A percentile compares a stretch with the other conserved stretches of the same genome.
Conservation (phyloP, 345 rosid genomes). For the Gossypium raimondii region DNA sequence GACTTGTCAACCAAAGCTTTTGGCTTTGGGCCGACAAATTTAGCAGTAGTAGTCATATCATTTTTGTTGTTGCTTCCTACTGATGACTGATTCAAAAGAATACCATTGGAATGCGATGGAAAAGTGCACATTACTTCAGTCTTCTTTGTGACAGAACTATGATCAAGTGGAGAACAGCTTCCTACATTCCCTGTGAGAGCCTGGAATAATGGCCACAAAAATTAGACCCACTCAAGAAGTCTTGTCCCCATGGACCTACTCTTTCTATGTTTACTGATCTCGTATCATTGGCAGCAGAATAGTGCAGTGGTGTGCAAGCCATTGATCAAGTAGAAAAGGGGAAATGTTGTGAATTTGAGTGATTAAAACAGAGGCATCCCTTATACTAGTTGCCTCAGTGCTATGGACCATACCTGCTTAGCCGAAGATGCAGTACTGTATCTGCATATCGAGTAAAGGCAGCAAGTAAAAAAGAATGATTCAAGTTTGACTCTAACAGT, state of each 20-base stretch:
- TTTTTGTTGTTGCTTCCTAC: constrained; percentile 55
- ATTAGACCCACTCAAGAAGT: constrained; percentile 20
- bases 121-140: constrained; percentile 28
- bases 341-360: neutral
- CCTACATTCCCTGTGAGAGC: constrained; percentile 44
- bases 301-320: neutral
- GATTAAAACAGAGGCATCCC: neutral
- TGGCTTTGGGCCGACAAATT: constrained; percentile 36
- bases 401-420: constrained; percentile 40
- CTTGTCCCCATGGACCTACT: neutral
- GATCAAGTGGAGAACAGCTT: constrained; percentile 54
- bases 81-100: constrained; percentile 43
- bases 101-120: constrained; percentile 34
- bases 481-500: constrained; percentile 7
- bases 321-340: constrained; percentile 7
- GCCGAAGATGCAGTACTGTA: constrained; percentile 54
- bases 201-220: constrained; percentile 26
- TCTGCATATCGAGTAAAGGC: constrained; percentile 32
- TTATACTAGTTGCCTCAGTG: neutral
- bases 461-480: neutral
- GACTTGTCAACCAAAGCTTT: constrained; percentile 36
- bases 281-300: neutral
- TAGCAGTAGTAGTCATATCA: constrained; percentile 46
- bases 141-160: constrained; percentile 44
- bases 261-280: neutral